Conservation (phyloP, 2,329 filamentous ascomycete genomes). For the Aulographum hederae region DNA sequence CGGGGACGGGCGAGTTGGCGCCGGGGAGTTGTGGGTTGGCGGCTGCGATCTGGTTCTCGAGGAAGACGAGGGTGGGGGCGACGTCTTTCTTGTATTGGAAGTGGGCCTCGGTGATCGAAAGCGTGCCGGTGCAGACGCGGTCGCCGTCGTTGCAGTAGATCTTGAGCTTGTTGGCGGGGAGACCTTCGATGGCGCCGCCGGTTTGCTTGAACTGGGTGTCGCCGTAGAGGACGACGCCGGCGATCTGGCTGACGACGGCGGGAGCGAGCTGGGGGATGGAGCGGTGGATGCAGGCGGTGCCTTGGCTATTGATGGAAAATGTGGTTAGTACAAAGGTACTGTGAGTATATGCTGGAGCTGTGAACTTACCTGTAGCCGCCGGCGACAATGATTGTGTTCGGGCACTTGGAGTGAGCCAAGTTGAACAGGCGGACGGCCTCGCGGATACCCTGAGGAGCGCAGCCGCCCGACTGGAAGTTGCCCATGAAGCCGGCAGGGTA, state of each 20-base stretch:
- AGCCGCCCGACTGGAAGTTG: conserved; percentile 16
- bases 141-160: conserved; percentile 18
- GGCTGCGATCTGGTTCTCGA: no score
- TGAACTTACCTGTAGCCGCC: conserved; percentile 22
- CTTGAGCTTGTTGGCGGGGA: conserved; percentile 14
- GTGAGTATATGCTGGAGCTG: background rate
- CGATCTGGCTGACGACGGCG: conserved; percentile 13
- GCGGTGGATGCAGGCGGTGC: conserved; percentile 18
- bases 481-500: conserved; percentile 17
- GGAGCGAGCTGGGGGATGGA: conserved; percentile 13
- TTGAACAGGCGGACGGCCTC: conserved; percentile 18
- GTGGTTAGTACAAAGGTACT: background rate
- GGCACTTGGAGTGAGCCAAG: conserved; percentile 18
- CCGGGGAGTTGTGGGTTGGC: no score
- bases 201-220: conserved; percentile 22
- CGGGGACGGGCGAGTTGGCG: no score
- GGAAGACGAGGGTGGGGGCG: no score
- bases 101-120: no score
- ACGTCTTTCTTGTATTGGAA: no score
- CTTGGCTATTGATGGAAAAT: conserved; percentile 12
- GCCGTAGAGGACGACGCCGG: conserved; percentile 21
- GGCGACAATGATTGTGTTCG: conserved; percentile 17
- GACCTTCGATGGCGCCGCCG: conserved; percentile 15
- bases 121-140: conserved; percentile 16
- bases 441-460: conserved; percentile 13